Evolutionary conservation across 2,329 filamentous ascomycete species (phyloP), one percentile per base, ranked within the genome.

Genomic region (Alternaria arborescens): DNA sequence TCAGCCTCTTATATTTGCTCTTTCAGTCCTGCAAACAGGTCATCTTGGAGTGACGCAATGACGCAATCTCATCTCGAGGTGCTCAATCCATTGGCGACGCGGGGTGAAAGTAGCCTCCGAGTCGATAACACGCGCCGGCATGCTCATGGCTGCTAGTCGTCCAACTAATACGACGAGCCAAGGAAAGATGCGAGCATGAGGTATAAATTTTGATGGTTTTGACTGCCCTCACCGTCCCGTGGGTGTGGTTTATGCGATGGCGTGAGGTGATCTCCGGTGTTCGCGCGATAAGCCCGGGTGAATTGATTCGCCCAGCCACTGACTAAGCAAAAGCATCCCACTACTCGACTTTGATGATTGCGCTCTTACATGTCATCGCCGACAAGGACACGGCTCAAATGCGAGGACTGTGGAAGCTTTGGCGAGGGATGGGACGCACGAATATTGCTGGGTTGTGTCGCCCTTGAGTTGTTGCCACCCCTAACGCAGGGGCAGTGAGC

Each of bases 1-100:
- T 52, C 55, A 64, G 42, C 41, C 22, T 65, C 70, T 77, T 77
- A 76, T 77, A 77, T 73, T 73, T 67, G 63, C 62, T 73, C 69
- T 68, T 73, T 69, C 58, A 66, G 52, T 50, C 64, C 57, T 26
- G 46, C 41, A 55, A 64, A 57, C 64, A 72, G 62, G 57, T 59
- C 53, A 64, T 60, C 52, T 48, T 12, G 24, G 40, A 58, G 51
- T 55, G 41, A 64, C 40, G 41, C 59, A 60, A 74, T 75, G 72
- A 75, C 72, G 72, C 71, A 73, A 75, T 61, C 60, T 28, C 61
- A 58, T 65, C 22, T 43, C 34, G 50, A 61, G 57, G 50, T 40
- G 24, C 40, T 65, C 44, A 62, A 55, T 44, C 55, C 61, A 64
- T 62, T 63, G 60, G 62, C 55, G 55, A 61, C 73, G 71, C 71